Evolutionary conservation across 2,329 filamentous ascomycete genomes (phyloP), one percentile per base, ranked within the genome.

Genomic region (Stagonosporopsis rhizophila): DNA sequence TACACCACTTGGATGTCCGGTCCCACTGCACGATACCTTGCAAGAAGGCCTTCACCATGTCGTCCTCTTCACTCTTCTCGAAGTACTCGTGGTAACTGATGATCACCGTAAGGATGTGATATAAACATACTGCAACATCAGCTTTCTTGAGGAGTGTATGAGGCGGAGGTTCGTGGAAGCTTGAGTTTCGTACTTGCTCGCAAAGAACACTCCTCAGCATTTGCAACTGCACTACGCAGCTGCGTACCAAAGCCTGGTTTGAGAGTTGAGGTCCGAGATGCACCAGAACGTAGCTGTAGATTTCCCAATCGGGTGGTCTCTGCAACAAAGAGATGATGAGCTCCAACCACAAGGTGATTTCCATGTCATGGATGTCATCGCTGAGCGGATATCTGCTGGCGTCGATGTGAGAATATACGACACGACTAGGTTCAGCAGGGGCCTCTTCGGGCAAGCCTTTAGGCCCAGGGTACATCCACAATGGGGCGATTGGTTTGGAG

Each of bases 71-170:
- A 27, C 85, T 84, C 70, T 93, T 93, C 50, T 87, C 83, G 71
- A 96, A 96, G 65, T 92, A 84, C 49, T 89, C 86, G 73, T 97
- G 92, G 70, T 97, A 99, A 73, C 92, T 94, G 69, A 97, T 83
- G 47, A 97, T 85, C 78, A 94, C 92, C 6, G 90, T 94, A 62
- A 99, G 80, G 28, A 88, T 87, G 67, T 97, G 90, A 67, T 95
- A 94, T 34, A 98, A 82, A 69, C 92, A 96, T 32, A 95, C 89
- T 14, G 91, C 91, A 46, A 97, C 89, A 74, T 98, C 92, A 0
- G 90, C 90, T 65, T 92, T 93, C 54, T 92, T 91, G 20, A 97
- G 81, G 0, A 92, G 89, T 6, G 89, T 89, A n/a, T 86, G 82
- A 15, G 82, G 79, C 4, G 93, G 93, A 9, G 95, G 93, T 58